These are phyloP conservation scores for Mesotaenium endlicherianum DNA, from an alignment of 139 green algal genomes.

Conservation along the genomic window DNA sequence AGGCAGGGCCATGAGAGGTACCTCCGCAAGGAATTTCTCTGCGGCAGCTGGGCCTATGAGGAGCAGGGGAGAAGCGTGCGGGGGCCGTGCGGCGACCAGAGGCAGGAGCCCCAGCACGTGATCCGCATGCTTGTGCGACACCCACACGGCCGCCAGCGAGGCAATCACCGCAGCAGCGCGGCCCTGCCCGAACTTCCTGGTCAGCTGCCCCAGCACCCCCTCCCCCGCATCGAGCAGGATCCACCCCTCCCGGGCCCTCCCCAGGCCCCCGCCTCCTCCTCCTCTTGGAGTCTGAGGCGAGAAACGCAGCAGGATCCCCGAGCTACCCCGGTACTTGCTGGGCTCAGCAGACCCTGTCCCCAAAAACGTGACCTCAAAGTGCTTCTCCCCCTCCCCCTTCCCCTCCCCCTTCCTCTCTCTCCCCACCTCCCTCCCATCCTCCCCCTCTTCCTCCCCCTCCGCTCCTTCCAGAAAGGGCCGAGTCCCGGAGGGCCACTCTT, in stretches of 20 bases:
- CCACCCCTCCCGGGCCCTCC: not conserved
- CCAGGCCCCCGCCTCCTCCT: not conserved
- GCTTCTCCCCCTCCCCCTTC: not conserved
- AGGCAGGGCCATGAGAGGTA: not conserved
- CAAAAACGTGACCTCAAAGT: slow-evolving; percentile 46
- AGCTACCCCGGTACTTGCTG: slow-evolving; percentile 49
- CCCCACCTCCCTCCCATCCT: not conserved
- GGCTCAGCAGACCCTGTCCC: slow-evolving; percentile 54
- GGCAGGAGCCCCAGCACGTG: slow-evolving; percentile 13
- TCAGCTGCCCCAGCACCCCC: slow-evolving; percentile 29
- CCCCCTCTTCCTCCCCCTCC: not conserved
- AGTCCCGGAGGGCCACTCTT: too few relatives aligned
- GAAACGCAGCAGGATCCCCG: slow-evolving; percentile 38
- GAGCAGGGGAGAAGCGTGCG: not conserved
- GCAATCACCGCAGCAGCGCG: not conserved
- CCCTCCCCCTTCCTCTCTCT: not conserved
- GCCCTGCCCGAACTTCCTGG: slow-evolving; percentile 9
- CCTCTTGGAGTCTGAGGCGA: not conserved
- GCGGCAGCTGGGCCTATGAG: slow-evolving; percentile 10
- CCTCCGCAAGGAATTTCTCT: slow-evolving; percentile 29
- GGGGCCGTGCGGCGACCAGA: not conserved
- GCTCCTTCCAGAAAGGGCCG: too few relatives aligned
- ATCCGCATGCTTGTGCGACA: slow-evolving; percentile 40
- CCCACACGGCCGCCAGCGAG: slow-evolving; percentile 16
- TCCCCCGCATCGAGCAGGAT: slow-evolving; percentile 29